These are phyloP conservation scores for Plectosphaerella plurivora DNA, from an alignment of 2,329 filamentous ascomycete species.

Conservation along the genomic window DNA sequence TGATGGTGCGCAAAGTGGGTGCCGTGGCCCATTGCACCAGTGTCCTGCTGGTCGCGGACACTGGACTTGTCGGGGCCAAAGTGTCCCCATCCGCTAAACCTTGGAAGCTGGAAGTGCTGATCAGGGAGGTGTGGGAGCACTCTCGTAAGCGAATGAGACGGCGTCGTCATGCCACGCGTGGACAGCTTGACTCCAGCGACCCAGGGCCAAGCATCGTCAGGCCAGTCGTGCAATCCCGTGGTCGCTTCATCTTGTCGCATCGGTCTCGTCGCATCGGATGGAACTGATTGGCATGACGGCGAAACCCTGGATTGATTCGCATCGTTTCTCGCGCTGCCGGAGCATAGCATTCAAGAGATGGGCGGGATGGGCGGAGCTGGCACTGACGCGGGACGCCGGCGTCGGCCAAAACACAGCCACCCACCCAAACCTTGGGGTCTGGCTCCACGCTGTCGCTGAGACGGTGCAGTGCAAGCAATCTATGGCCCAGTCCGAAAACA, in stretches of 20 bases:
- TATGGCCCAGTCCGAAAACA: not conserved
- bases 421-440: not conserved
- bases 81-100: not conserved
- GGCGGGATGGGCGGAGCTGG: too few relatives aligned
- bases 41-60: too few relatives aligned
- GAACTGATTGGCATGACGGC: too few relatives aligned
- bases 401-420: not conserved
- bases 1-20: too few relatives aligned
- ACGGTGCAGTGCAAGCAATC: not conserved
- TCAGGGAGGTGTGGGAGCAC: slow-evolving; percentile 6
- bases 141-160: slow-evolving; percentile 29
- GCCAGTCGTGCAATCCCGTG: not conserved
- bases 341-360: too few relatives aligned
- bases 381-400: not conserved
- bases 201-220: not conserved
- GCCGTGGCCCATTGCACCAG: too few relatives aligned
- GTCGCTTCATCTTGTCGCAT: not conserved
- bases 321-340: too few relatives aligned
- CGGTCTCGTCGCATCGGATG: not conserved
- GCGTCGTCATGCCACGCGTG: slow-evolving; percentile 31
- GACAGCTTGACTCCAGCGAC: slow-evolving; percentile 7
- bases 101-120: not conserved
- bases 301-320: too few relatives aligned
- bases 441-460: not conserved
- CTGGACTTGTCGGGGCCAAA: too few relatives aligned